Evolutionary conservation across 768 basidiomycete species (phyloP).

Genomic region (Mycena chlorophos): DNA sequence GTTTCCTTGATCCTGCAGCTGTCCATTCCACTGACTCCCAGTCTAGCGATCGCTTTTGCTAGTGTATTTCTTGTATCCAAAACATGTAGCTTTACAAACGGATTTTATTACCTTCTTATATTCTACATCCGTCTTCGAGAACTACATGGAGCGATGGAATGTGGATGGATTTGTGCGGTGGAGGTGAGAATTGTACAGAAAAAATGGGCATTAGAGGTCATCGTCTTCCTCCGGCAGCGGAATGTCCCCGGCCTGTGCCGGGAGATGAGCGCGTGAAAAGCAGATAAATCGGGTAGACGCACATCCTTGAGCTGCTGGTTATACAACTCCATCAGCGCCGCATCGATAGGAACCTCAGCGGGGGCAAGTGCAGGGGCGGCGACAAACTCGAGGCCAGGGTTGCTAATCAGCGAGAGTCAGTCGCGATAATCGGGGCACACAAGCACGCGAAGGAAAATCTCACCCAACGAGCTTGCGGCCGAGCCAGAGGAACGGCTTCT

Average conservation of each 20-base stretch:
- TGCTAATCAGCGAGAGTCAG: constrained; percentile 46
- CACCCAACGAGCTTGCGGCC: constrained; percentile 97
- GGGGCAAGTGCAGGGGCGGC: constrained; percentile 95
- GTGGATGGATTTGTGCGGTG: constrained; percentile 4
- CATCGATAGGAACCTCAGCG: constrained; percentile 87
- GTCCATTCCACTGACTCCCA: neutral
- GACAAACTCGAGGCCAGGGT: constrained; percentile 87
- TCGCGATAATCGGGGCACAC: neutral
- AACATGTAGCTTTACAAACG: constrained; percentile 19
- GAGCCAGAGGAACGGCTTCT: constrained; percentile 99
- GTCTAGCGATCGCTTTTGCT: constrained; percentile 54
- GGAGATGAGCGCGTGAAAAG: constrained; percentile 15
- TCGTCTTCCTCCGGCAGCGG: constrained; percentile 99
- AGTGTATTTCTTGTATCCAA: constrained; percentile 20
- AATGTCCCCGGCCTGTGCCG: constrained; percentile 73
- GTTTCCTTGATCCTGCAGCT: constrained; percentile 12
- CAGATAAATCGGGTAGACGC: constrained; percentile 21
- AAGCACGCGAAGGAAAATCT: no score
- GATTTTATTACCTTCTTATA: constrained; percentile 4
- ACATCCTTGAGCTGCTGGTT: constrained; percentile 72
- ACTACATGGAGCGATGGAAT: constrained; percentile 7
- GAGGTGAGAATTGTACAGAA: neutral
- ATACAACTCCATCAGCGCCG: constrained; percentile 76
- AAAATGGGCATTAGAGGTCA: constrained; percentile 53
- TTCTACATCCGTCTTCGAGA: constrained; percentile 1